Percentiles rank a stretch among this genome's conserved stretches.
Conservation (phyloP, 805 yeast genomes). For the Danielia reshetovae region DNA sequence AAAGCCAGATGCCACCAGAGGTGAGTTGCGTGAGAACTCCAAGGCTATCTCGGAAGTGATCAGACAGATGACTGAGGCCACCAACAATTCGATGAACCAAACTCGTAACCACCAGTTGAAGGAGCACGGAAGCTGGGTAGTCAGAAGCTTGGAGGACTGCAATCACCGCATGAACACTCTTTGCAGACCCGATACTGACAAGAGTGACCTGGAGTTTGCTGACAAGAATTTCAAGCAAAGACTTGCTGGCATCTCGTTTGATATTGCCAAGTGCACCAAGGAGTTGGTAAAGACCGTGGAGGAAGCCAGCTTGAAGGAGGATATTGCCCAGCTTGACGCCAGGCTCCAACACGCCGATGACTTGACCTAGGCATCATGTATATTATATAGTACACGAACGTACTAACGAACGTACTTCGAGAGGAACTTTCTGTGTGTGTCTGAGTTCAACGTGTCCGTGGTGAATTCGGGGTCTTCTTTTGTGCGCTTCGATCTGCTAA, state of each 20-base stretch:
- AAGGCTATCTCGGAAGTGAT: constrained; percentile 75
- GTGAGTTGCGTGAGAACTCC: constrained; percentile 68
- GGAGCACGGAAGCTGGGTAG: constrained; percentile 91
- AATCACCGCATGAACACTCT: constrained; percentile 74
- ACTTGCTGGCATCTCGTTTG: constrained; percentile 93
- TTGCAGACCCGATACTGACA: constrained; percentile 44
- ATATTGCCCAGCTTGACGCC: constrained; percentile 76
- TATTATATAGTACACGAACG: neutral
- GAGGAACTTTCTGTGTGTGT: constrained; percentile 32
- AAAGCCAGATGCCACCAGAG: constrained; percentile 71
- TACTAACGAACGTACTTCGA: constrained; percentile 28
- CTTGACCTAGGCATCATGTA: constrained; percentile 9
- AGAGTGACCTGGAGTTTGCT: constrained; percentile 61
- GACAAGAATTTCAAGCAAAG: constrained; percentile 89
- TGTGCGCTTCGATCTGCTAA: constrained; percentile 11
- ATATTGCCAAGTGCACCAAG: constrained; percentile 93
- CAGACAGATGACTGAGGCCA: constrained; percentile 84
- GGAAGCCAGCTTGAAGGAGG: constrained; percentile 85
- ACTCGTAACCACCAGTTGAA: constrained; percentile 78
- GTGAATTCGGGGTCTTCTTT: constrained; percentile 19
- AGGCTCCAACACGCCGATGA: constrained; percentile 42
- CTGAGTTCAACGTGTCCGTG: constrained; percentile 31
- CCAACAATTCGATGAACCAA: constrained; percentile 82
- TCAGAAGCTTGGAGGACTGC: constrained; percentile 81
- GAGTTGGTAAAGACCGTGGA: constrained; percentile 95